Base-by-base conservation (phyloP, 2,329 filamentous ascomycete genomes). In the Nemania abortiva region DNA sequence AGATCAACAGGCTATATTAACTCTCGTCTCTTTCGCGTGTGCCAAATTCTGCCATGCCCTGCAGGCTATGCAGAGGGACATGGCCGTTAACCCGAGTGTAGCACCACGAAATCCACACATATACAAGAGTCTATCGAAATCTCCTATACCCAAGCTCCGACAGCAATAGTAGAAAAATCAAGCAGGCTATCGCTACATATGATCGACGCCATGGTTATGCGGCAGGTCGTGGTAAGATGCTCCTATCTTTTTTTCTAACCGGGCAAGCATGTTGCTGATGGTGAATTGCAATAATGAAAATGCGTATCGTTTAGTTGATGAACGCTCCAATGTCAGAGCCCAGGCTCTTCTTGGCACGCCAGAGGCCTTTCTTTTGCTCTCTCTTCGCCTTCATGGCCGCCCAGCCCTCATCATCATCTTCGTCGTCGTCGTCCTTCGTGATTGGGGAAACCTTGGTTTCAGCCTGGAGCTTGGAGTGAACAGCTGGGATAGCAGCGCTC, bases 371-470 rank as follows among this genome's bases (percentile, higher is more conserved):
- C 82, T 91, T 92, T 83, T 90, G 88, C 66, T 91, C 89, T 66
- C 89, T 84, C 82, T 91, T 91, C 65, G 88, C 88, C 76, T 88
- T 89, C 89, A 92, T 91, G 34, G 89, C 88, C 70, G 88, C 89
- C 90, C 90, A 92, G 18, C 88, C 90, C 74, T 90, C 84, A 62
- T 92, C 90, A 20, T 91, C 89, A 64, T 89, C 88, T 56, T 91
- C 90, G 37, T 91, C 83, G 39, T 82, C 81, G 39, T 82, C 81
- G 24, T 80, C 88, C 15, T 81, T 82, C 31, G 81, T 81, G 1
- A 82, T 77, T 65, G 83, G 81, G 2, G 82, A 78, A 2, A 80
- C 78, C 66, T 79, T 84, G 31, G 79, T 78, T 60, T 80, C 83
- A 42, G 74, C 66, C 52, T 81, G 79, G 4, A 82, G 76, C 60